phyloP scores from a whole-genome alignment of 78 protist genomes.

The Cavenderia fasciculata region DNA sequence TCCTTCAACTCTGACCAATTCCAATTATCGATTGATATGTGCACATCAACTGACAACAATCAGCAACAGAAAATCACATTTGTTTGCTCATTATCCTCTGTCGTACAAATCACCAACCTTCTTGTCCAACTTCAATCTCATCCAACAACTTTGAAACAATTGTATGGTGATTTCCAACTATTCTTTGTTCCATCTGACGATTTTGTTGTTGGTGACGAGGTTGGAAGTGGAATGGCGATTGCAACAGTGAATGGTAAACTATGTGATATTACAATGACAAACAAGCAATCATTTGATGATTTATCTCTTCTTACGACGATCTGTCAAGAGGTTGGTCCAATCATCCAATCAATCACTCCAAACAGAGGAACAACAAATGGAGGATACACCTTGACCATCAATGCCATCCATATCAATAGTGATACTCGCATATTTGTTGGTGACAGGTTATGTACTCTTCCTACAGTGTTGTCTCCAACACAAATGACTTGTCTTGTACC shows the following conservation, averaged over 20 bases:
- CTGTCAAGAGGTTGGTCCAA: neutral
- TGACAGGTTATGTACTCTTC: neutral
- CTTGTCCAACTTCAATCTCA: no score
- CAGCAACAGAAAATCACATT: no score
- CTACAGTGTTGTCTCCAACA: neutral
- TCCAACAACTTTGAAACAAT: neutral
- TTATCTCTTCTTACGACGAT: neutral
- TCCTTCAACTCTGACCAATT: no score
- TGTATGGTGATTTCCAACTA: constrained; percentile 3
- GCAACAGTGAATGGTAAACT: neutral
- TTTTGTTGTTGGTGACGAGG: no score
- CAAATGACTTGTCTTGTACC: neutral
- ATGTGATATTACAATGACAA: constrained; percentile 7
- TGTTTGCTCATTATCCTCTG: no score
- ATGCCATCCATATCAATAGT: neutral
- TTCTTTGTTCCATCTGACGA: neutral
- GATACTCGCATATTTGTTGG: neutral
- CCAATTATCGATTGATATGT: no score
- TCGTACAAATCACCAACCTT: no score
- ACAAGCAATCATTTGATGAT: neutral
- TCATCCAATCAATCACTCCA: neutral
- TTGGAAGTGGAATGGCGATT: constrained; percentile 11
- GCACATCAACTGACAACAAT: no score
- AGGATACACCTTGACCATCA: neutral
- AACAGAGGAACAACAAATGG: neutral